Evolutionary conservation across 2,329 filamentous ascomycete genomes (phyloP).

Genomic region (Didymella glomerata): DNA sequence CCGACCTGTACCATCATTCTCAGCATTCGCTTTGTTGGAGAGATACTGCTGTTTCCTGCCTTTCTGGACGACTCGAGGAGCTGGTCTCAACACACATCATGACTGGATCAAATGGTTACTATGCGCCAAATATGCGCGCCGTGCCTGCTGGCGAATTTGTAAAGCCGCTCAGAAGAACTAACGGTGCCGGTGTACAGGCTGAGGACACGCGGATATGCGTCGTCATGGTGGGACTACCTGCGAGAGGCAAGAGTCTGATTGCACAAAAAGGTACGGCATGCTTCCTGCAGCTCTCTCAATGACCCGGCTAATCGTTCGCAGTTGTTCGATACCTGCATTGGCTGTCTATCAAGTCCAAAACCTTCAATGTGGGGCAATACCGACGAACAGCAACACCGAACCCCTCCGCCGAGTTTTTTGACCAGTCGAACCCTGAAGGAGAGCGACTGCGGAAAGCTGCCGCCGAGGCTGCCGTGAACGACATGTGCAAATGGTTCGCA

Average conservation of each 20-base stretch:
- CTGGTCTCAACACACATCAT: constrained; percentile 41
- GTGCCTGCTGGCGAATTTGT: constrained; percentile 56
- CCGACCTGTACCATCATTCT: constrained; percentile 38
- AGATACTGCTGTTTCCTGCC: constrained; percentile 26
- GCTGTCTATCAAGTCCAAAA: constrained; percentile 92
- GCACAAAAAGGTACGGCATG: constrained; percentile 84
- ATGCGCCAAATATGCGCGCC: constrained; percentile 51
- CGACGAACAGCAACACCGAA: constrained; percentile 89
- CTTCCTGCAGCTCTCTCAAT: not conserved
- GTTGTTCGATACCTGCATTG: constrained; percentile 85
- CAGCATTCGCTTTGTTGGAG: constrained; percentile 24
- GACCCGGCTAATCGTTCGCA: constrained; percentile 23
- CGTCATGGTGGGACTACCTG: constrained; percentile 97
- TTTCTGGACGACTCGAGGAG: constrained; percentile 30
- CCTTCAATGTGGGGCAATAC: constrained; percentile 98
- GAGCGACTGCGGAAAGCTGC: constrained; percentile 88
- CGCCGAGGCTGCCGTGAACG: constrained; percentile 87
- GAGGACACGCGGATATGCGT: constrained; percentile 98
- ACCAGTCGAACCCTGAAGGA: constrained; percentile 86
- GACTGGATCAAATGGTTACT: constrained; percentile 50
- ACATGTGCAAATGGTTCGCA: constrained; percentile 95
- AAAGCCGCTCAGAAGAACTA: constrained; percentile 57
- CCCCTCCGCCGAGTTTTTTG: constrained; percentile 94
- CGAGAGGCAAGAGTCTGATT: constrained; percentile 95
- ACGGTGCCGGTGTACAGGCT: constrained; percentile 79